These are phyloP conservation scores for Paecilomyces variotii DNA, from an alignment of 2,329 filamentous ascomycete genomes.

Conservation along the genomic window DNA sequence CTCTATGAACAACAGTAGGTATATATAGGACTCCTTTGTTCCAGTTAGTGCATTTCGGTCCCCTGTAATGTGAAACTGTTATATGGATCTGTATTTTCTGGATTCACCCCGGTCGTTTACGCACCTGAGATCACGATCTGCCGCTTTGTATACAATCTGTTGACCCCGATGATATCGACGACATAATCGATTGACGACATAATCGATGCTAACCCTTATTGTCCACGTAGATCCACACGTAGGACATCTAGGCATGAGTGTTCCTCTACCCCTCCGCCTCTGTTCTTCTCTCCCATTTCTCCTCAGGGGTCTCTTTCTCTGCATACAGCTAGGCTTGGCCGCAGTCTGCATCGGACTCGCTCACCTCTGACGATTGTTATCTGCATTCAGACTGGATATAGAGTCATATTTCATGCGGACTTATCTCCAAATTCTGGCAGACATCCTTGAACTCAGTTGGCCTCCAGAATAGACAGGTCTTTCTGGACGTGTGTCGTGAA, in stretches of 20 bases:
- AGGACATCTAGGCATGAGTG: neutral
- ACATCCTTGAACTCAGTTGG: neutral
- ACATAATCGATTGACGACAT: neutral
- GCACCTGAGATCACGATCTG: neutral
- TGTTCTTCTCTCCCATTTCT: neutral
- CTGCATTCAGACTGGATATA: neutral
- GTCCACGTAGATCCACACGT: neutral
- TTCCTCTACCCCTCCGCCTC: neutral
- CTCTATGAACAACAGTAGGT: neutral
- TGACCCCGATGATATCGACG: neutral
- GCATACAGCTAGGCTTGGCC: neutral
- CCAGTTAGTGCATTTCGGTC: neutral
- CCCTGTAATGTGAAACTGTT: neutral
- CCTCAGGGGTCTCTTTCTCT: neutral
- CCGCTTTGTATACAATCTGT: neutral
- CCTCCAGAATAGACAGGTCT: neutral
- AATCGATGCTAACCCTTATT: neutral
- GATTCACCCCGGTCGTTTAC: neutral
- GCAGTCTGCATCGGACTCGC: neutral
- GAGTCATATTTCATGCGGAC: neutral
- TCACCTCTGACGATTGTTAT: neutral
- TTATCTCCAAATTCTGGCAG: neutral
- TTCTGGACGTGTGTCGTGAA: neutral
- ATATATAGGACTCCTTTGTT: neutral
- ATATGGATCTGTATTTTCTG: neutral